phyloP scores from a whole-genome alignment of 768 basidiomycete species.

The Arthromyces matolae region DNA sequence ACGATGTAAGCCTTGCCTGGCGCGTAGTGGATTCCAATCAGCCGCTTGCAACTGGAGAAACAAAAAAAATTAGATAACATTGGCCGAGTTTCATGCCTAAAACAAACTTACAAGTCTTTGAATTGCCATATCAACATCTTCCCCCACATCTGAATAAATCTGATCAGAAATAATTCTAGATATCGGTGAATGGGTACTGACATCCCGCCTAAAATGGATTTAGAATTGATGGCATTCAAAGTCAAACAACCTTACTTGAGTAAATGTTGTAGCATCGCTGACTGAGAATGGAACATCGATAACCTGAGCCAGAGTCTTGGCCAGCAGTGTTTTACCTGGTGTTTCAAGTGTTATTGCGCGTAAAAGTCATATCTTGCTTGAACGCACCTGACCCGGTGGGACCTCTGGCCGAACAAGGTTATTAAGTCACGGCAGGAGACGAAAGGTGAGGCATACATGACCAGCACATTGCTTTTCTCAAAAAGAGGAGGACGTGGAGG shows the following conservation, averaged over 20 bases:
- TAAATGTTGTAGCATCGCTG: constrained; percentile 92
- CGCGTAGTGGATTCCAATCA: constrained; percentile 81
- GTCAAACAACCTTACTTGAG: constrained; percentile 53
- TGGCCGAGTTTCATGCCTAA: too few species aligned
- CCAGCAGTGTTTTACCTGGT: constrained; percentile 83
- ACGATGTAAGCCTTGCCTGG: constrained; percentile 70
- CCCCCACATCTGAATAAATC: constrained; percentile 80
- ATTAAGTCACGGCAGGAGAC: background rate
- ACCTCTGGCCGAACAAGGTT: constrained; percentile 42
- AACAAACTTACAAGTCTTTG: constrained; percentile 72
- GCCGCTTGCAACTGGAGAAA: constrained; percentile 78
- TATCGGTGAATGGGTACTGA: constrained; percentile 40
- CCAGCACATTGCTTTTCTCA: constrained; percentile 95
- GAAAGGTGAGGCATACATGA: constrained; percentile 55
- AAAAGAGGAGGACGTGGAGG: constrained; percentile 56
- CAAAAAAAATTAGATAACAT: too few species aligned
- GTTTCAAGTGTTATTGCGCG: background rate
- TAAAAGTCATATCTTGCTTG: background rate
- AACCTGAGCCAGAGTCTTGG: constrained; percentile 86
- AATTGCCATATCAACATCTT: constrained; percentile 92
- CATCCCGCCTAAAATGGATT: constrained; percentile 57
- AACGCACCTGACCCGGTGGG: constrained; percentile 78
- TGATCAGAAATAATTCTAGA: too few species aligned
- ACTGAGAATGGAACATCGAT: constrained; percentile 93
- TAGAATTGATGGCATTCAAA: background rate